Percentiles rank a stretch among this genome's conserved stretches.
phyloP scores from a whole-genome alignment of 768 basidiomycete species.

The Phaffia tasmanica region DNA sequence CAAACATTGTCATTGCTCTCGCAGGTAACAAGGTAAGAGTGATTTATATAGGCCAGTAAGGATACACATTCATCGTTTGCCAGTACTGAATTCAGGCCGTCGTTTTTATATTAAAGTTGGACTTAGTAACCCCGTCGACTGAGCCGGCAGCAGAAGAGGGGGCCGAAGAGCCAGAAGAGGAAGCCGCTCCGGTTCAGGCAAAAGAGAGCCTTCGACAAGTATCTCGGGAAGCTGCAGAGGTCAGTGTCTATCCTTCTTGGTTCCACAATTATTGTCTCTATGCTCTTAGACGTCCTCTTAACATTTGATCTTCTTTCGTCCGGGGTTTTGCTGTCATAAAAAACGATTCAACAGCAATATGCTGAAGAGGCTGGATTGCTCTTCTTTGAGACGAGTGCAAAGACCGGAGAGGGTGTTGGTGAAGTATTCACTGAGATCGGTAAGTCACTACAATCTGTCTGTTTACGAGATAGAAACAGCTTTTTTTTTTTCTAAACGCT shows the following conservation, averaged over 20 bases:
- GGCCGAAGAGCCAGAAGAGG: neutral
- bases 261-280: too few relatives aligned
- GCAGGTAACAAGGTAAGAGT: conserved; percentile 89
- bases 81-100: neutral
- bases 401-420: conserved; percentile 88
- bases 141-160: conserved; percentile 41
- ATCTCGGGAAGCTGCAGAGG: conserved; percentile 84
- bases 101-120: conserved; percentile 30
- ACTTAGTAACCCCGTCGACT: conserved; percentile 33
- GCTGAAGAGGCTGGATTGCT: conserved; percentile 86
- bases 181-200: conserved; percentile 17
- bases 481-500: conserved; percentile 1
- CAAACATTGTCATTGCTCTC: conserved; percentile 96
- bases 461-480: neutral
- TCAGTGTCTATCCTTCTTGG: conserved; percentile 31
- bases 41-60: neutral
- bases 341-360: conserved; percentile 41
- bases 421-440: conserved; percentile 98
- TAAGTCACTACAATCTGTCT: conserved; percentile 39
- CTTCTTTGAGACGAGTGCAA: conserved; percentile 96
- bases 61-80: neutral
- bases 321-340: too few relatives aligned
- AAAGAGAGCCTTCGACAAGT: conserved; percentile 72
- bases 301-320: too few relatives aligned
- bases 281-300: too few relatives aligned